phyloP scores from a whole-genome alignment of 371 early-diverging fungal genomes.

The Rhizopus delemar region DNA sequence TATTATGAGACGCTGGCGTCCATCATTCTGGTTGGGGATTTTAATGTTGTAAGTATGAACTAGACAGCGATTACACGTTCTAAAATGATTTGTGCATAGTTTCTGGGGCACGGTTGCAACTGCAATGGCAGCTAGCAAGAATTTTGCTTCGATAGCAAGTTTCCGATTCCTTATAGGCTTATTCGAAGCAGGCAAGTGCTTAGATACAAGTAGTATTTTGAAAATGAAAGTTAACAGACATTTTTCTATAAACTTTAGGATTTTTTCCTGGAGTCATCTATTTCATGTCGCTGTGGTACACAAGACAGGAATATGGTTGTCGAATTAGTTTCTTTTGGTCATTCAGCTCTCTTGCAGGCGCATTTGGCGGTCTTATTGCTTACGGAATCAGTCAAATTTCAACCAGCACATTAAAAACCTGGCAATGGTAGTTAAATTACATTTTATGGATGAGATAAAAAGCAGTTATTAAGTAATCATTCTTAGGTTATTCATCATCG shows the following conservation, averaged over 20 bases:
- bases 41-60: constrained; percentile 20
- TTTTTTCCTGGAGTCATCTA: constrained; percentile 34
- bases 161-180: constrained; percentile 29
- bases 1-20: constrained; percentile 31
- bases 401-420: constrained; percentile 25
- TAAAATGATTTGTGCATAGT: not conserved
- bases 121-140: constrained; percentile 30
- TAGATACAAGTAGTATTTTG: not conserved
- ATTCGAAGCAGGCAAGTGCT: constrained; percentile 25
- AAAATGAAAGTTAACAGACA: not conserved
- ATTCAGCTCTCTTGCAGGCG: constrained; percentile 45
- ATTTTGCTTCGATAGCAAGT: constrained; percentile 25
- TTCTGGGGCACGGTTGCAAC: constrained; percentile 31
- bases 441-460: not conserved
- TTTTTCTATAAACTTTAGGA: not conserved
- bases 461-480: not conserved
- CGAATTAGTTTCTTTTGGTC: constrained; percentile 49
- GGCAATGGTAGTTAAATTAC: constrained; percentile 37
- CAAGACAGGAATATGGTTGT: constrained; percentile 42
- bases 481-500: constrained; percentile 59
- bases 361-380: constrained; percentile 44
- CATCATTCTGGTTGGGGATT: constrained; percentile 25
- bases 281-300: constrained; percentile 49
- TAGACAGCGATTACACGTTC: not conserved
- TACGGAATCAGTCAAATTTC: constrained; percentile 40